phyloP scores from a whole-genome alignment of 2,329 filamentous ascomycete genomes.

The Epichloe hybrida region DNA sequence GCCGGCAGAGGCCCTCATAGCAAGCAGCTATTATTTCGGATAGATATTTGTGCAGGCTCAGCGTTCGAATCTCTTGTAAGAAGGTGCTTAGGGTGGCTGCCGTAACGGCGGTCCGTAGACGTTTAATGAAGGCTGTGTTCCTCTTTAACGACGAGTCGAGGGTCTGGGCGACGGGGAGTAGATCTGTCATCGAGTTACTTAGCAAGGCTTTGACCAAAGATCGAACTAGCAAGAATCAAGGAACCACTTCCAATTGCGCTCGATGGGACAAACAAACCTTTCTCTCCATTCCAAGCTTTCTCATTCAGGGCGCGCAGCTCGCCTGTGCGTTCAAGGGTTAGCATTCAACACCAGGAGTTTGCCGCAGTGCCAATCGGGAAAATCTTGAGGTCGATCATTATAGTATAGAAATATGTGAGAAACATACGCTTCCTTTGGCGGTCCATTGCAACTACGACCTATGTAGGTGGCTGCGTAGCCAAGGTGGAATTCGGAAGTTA shows the following conservation, averaged over 20 bases:
- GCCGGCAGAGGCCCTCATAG: conserved; percentile 83
- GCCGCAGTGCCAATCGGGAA: background rate
- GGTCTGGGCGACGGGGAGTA: conserved; percentile 63
- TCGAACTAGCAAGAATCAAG: conserved; percentile 4
- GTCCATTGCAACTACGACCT: conserved; percentile 4
- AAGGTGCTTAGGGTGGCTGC: conserved; percentile 69
- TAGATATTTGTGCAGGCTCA: conserved; percentile 91
- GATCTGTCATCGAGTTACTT: conserved; percentile 35
- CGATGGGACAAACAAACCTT: conserved; percentile 40
- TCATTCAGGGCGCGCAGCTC: conserved; percentile 83
- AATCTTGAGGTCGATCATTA: background rate
- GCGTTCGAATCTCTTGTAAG: conserved; percentile 73
- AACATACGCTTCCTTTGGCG: conserved; percentile 5
- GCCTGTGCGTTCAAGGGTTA: conserved; percentile 37
- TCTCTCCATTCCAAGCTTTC: conserved; percentile 78
- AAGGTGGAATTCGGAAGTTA: background rate
- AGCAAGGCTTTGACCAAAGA: background rate
- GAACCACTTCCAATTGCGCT: conserved; percentile 7
- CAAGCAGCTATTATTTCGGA: conserved; percentile 94
- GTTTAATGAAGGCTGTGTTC: conserved; percentile 96
- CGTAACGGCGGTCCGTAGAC: conserved; percentile 79
- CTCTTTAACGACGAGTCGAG: conserved; percentile 95
- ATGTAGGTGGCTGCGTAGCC: background rate
- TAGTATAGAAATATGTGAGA: background rate
- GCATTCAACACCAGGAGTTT: background rate